Evolutionary conservation across 164 flowering plant genomes (phyloP).

Genomic region (Taxillus chinensis): DNA sequence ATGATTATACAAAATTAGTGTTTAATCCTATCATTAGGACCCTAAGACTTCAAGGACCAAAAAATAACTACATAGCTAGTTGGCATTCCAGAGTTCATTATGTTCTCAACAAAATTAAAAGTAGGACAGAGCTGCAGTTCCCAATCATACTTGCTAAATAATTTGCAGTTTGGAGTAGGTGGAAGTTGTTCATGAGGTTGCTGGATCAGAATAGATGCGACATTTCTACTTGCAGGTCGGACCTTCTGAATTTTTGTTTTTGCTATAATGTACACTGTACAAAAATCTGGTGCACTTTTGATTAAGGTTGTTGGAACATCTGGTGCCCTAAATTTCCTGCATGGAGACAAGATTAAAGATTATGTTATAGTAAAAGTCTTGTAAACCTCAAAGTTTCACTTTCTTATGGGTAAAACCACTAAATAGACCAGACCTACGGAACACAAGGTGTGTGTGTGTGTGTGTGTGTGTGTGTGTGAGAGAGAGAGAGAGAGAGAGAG

Average conservation of each 20-base stretch:
- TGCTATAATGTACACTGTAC: slow-evolving; percentile 30
- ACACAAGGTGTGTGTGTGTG: too few relatives aligned
- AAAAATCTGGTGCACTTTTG: slow-evolving; percentile 34
- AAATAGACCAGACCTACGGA: too few relatives aligned
- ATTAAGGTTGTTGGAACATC: slow-evolving; percentile 32
- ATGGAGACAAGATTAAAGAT: not conserved
- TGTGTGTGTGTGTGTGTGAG: not conserved
- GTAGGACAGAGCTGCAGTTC: too few relatives aligned
- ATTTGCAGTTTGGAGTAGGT: not conserved
- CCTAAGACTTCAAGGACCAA: too few relatives aligned
- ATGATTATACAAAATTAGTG: too few relatives aligned
- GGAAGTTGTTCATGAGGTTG: not conserved
- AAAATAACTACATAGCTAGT: too few relatives aligned
- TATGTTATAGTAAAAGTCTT: not conserved
- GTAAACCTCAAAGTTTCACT: too few relatives aligned
- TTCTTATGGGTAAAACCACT: too few relatives aligned
- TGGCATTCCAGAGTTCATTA: not conserved
- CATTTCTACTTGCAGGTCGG: slow-evolving; percentile 10
- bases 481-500: slow-evolving; percentile 4
- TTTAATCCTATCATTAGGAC: too few relatives aligned
- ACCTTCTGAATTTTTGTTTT: slow-evolving; percentile 28
- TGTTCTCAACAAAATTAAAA: not conserved
- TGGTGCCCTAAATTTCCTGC: slow-evolving; percentile 31
- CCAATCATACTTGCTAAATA: slow-evolving; percentile 1
- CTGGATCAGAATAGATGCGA: not conserved